Conservation (phyloP, 176 grass and related monocot genomes). For the Poa pratensis region DNA sequence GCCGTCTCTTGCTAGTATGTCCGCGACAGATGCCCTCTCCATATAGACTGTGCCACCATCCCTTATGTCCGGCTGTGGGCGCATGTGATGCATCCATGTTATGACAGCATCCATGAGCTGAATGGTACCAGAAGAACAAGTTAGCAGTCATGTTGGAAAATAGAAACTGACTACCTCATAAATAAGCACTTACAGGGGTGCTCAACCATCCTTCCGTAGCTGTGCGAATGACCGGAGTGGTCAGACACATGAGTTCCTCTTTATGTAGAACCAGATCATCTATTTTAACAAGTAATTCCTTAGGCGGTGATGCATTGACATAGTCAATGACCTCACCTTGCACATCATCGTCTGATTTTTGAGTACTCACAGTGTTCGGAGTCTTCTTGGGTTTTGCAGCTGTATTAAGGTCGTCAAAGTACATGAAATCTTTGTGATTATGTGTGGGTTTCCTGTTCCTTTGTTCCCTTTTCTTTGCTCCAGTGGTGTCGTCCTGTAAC, state of each 20-base stretch:
- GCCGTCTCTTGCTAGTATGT: background rate
- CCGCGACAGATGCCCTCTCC: background rate
- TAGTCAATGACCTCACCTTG: background rate
- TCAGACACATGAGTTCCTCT: background rate
- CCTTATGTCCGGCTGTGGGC: background rate
- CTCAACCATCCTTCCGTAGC: background rate
- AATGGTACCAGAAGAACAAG: background rate
- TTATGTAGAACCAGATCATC: background rate
- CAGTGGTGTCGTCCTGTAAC: no score
- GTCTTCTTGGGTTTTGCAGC: background rate
- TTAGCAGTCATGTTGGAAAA: background rate
- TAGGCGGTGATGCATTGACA: background rate
- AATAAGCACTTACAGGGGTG: background rate
- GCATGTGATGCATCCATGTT: background rate
- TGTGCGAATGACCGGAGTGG: background rate
- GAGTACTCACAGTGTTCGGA: background rate
- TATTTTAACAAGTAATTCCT: background rate
- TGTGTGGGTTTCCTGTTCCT: background rate
- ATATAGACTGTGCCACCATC: background rate
- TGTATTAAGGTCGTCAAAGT: background rate
- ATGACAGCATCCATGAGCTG: background rate
- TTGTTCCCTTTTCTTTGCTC: no score
- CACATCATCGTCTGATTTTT: background rate
- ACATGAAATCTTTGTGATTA: background rate
- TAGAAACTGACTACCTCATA: background rate